Conservation (phyloP, 805 yeast species). For the Ogataea nitratoaversa region DNA sequence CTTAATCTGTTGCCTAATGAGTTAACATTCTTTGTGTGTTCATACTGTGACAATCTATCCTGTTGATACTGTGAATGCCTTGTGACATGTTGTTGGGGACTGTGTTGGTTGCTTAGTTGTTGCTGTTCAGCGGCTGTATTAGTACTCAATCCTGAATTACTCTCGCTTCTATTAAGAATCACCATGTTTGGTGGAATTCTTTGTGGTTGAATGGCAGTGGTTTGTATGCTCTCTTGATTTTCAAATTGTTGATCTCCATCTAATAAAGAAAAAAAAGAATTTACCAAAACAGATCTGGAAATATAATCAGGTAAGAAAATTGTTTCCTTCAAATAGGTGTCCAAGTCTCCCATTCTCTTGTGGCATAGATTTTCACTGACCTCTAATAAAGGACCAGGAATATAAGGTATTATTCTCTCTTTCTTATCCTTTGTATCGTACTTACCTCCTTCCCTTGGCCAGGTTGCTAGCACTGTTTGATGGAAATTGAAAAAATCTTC, state of each 20-base stretch:
- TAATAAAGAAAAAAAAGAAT: slow-evolving; percentile 62
- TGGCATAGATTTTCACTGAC: slow-evolving; percentile 71
- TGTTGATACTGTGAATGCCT: slow-evolving; percentile 41
- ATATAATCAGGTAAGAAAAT: slow-evolving; percentile 74
- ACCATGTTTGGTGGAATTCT: slow-evolving; percentile 30
- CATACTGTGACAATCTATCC: slow-evolving; percentile 50
- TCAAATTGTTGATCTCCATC: slow-evolving; percentile 56
- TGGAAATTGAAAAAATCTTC: slow-evolving; percentile 96
- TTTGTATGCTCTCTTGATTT: slow-evolving; percentile 13
- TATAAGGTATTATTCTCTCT: slow-evolving; percentile 81
- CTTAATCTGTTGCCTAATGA: slow-evolving; percentile 20
- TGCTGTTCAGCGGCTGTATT: slow-evolving; percentile 1
- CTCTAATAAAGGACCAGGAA: slow-evolving; percentile 93
- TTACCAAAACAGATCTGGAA: slow-evolving; percentile 63
- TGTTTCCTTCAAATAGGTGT: slow-evolving; percentile 48
- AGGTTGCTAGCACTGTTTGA: slow-evolving; percentile 71
- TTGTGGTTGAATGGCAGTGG: slow-evolving; percentile 23
- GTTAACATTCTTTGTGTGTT: slow-evolving; percentile 22
- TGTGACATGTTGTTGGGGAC: slow-evolving; percentile 7
- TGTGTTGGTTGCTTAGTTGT: slow-evolving; percentile 3
- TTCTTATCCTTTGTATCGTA: slow-evolving; percentile 66
- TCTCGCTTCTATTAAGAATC: slow-evolving; percentile 21
- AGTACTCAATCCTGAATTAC: slow-evolving; percentile 1
- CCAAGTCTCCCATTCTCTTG: slow-evolving; percentile 50
- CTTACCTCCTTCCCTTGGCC: slow-evolving; percentile 91